These are phyloP conservation scores for Berberis thunbergii DNA, from an alignment of 164 flowering plant genomes.

Conservation along the genomic window DNA sequence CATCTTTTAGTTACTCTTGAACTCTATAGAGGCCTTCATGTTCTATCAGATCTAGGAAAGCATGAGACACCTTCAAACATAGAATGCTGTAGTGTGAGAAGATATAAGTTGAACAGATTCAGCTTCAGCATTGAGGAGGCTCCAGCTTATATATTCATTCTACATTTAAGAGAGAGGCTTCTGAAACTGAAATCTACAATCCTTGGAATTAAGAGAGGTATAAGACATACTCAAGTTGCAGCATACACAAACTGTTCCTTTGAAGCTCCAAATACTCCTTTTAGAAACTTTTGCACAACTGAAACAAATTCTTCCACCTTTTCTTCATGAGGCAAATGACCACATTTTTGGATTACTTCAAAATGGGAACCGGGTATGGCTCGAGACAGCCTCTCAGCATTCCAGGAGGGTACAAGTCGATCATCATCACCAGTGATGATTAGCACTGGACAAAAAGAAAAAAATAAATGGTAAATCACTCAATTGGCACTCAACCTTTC, in stretches of 20 bases:
- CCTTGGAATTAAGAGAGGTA: not conserved
- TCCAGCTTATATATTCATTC: too few species aligned
- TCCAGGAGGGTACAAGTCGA: slow-evolving; percentile 86
- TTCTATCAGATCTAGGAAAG: too few species aligned
- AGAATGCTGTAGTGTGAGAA: too few species aligned
- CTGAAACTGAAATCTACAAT: too few species aligned
- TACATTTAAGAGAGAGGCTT: too few species aligned
- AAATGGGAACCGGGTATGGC: slow-evolving; percentile 62
- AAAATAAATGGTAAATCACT: not conserved
- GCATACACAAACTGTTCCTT: slow-evolving; percentile 26
- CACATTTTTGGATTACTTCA: slow-evolving; percentile 74
- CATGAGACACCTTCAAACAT: too few species aligned
- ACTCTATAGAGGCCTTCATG: too few species aligned
- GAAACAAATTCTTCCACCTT: slow-evolving; percentile 59
- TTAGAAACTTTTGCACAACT: slow-evolving; percentile 50
- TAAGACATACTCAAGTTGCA: slow-evolving; percentile 11
- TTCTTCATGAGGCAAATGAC: slow-evolving; percentile 96
- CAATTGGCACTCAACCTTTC: not conserved
- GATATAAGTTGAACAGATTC: too few species aligned
- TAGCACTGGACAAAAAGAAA: slow-evolving; percentile 38
- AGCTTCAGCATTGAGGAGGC: too few species aligned
- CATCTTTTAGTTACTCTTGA: too few species aligned
- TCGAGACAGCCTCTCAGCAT: slow-evolving; percentile 56
- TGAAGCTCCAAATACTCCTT: slow-evolving; percentile 28
- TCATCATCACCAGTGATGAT: slow-evolving; percentile 81